Percentiles rank a stretch among this genome's conserved stretches.
phyloP scores from a whole-genome alignment of 768 basidiomycete species.

The Hortiboletus campestris region DNA sequence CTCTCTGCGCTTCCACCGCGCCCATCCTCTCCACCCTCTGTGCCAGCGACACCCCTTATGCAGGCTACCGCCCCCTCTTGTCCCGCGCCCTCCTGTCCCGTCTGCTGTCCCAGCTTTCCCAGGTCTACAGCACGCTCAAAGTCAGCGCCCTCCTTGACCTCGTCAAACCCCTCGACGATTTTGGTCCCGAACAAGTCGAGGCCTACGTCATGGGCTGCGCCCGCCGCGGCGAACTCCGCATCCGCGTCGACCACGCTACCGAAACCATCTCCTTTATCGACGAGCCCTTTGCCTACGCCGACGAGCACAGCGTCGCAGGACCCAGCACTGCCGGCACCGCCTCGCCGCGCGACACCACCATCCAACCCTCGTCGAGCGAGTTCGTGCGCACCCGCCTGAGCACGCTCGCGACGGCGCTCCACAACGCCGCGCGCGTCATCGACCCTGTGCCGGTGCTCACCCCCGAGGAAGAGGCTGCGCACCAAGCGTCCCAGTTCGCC shows the following conservation, averaged over 20 bases:
- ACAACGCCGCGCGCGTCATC: constrained; percentile 63
- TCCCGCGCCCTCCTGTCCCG: constrained; percentile 90
- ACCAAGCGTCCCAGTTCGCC: constrained; percentile 54
- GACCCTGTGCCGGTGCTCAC: constrained; percentile 41
- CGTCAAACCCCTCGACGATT: constrained; percentile 66
- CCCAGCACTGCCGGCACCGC: constrained; percentile 8
- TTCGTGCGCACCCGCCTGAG: constrained; percentile 78
- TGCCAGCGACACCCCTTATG: constrained; percentile 47
- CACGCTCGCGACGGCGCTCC: constrained; percentile 68
- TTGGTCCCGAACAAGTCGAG: constrained; percentile 73
- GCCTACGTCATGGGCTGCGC: constrained; percentile 93
- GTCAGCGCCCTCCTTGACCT: constrained; percentile 76
- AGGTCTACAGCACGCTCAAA: constrained; percentile 87
- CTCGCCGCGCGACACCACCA: constrained; percentile 40
- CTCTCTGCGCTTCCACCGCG: constrained; percentile 73
- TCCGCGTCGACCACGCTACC: constrained; percentile 85
- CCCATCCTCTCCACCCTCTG: constrained; percentile 69
- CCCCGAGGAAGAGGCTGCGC: constrained; percentile 40
- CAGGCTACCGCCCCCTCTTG: constrained; percentile 85
- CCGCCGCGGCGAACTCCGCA: constrained; percentile 78
- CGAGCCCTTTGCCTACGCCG: constrained; percentile 56
- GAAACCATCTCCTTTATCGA: constrained; percentile 85
- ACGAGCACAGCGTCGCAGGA: constrained; percentile 32
- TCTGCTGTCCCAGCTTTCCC: constrained; percentile 84
- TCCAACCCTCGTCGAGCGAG: constrained; percentile 72